phyloP scores from a whole-genome alignment of 176 grass and related monocot genomes.

The Triticum timopheevii region DNA sequence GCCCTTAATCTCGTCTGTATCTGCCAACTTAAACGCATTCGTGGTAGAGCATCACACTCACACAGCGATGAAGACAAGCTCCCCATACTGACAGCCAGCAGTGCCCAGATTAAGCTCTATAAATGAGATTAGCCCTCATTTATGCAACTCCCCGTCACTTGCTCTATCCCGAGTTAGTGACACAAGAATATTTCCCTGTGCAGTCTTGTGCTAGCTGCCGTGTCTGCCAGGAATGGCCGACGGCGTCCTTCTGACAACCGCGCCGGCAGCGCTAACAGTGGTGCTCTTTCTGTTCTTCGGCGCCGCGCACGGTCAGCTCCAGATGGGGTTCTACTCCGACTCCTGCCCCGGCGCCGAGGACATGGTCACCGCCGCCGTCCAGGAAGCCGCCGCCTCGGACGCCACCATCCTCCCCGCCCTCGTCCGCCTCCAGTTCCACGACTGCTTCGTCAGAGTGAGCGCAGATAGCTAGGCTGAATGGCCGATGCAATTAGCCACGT shows the following conservation, averaged over 20 bases:
- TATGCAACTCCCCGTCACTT: slow-evolving; percentile 23
- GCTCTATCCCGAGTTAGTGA: neutral
- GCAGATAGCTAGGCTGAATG: too few species aligned
- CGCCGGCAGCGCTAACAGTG: slow-evolving; percentile 18
- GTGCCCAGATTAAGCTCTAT: neutral
- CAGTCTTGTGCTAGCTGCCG: neutral
- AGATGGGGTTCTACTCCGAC: slow-evolving; percentile 72
- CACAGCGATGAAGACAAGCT: neutral
- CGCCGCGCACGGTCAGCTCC: slow-evolving; percentile 36
- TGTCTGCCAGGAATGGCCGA: slow-evolving; percentile 19
- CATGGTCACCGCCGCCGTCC: slow-evolving; percentile 56
- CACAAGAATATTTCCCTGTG: slow-evolving; percentile 1
- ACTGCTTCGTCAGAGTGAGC: slow-evolving; percentile 70
- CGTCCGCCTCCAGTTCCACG: slow-evolving; percentile 85
- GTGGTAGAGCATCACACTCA: slow-evolving; percentile 1
- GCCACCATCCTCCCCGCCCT: slow-evolving; percentile 71
- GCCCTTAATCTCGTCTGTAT: neutral
- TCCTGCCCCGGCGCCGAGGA: slow-evolving; percentile 74
- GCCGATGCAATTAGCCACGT: too few species aligned
- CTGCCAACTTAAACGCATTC: neutral
- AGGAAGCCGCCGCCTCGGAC: slow-evolving; percentile 46
- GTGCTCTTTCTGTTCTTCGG: slow-evolving; percentile 21
- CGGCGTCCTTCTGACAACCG: neutral
- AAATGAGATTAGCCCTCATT: slow-evolving; percentile 2
- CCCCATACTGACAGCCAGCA: slow-evolving; percentile 1